Evolutionary conservation across 2,329 filamentous ascomycete species (phyloP).

Genomic region (Sporothrix mexicana): DNA sequence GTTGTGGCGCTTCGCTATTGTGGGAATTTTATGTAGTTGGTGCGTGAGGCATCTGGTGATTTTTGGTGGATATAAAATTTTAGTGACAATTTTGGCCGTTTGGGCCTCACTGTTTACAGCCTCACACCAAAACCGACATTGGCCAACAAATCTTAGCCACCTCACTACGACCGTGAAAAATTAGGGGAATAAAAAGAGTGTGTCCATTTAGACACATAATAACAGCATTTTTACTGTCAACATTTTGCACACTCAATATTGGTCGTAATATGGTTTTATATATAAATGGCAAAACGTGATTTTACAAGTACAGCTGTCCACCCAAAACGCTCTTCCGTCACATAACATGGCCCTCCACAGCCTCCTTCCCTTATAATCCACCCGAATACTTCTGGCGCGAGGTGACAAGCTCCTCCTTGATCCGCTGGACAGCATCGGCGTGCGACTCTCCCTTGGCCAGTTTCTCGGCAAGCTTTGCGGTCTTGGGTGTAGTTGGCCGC

Average conservation of each 20-base stretch:
- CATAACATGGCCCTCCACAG: not conserved
- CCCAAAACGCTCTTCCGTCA: not conserved
- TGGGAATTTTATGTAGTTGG: not conserved
- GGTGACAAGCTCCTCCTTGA: slow-evolving; percentile 47
- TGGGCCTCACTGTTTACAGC: not conserved
- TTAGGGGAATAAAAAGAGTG: too few species aligned
- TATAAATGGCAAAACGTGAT: not conserved
- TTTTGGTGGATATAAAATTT: slow-evolving; percentile 24
- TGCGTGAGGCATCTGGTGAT: slow-evolving; percentile 19
- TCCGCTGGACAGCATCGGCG: slow-evolving; percentile 54
- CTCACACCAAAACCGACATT: not conserved
- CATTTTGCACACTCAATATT: too few species aligned
- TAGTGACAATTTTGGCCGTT: not conserved
- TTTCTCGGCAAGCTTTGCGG: not conserved
- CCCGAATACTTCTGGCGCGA: slow-evolving; percentile 40
- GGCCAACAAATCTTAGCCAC: not conserved
- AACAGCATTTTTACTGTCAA: not conserved
- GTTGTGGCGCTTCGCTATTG: not conserved
- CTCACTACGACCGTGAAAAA: not conserved
- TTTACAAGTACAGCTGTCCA: slow-evolving; percentile 28
- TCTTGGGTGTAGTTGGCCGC: too few species aligned
- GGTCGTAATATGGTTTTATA: slow-evolving; percentile 2
- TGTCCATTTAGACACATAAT: not conserved
- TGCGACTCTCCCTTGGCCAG: slow-evolving; percentile 13
- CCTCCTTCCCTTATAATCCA: slow-evolving; percentile 38